phyloP scores from a whole-genome alignment of 352 stramenopile genomes.

The Phytopythium vexans region DNA sequence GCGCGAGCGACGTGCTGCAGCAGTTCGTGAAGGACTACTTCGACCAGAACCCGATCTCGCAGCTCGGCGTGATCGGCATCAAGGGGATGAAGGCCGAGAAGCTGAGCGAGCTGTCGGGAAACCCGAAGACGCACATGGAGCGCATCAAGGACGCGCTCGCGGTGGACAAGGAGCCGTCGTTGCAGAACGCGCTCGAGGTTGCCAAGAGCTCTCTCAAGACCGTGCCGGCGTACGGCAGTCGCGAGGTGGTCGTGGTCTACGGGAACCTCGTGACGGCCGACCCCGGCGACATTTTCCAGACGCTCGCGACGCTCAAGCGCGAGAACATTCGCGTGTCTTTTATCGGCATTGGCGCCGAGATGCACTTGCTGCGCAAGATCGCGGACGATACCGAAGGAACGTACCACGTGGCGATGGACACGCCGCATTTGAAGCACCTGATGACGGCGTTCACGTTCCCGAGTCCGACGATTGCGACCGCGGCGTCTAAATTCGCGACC shows the following conservation, averaged over 20 bases:
- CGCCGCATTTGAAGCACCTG: slow-evolving; percentile 89
- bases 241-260: slow-evolving; percentile 93
- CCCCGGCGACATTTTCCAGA: slow-evolving; percentile 94
- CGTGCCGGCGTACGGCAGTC: slow-evolving; percentile 80
- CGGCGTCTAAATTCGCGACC: slow-evolving; percentile 61
- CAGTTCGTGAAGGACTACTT: slow-evolving; percentile 92
- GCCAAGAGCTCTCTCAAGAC: slow-evolving; percentile 90
- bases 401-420: slow-evolving; percentile 94
- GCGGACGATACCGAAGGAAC: slow-evolving; percentile 91
- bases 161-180: slow-evolving; percentile 84
- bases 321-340: slow-evolving; percentile 92
- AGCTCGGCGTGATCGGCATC: slow-evolving; percentile 89
- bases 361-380: slow-evolving; percentile 86
- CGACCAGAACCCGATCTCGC: slow-evolving; percentile 93
- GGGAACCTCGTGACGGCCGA: slow-evolving; percentile 95
- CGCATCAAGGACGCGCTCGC: slow-evolving; percentile 60
- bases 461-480: slow-evolving; percentile 82
- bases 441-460: slow-evolving; percentile 94
- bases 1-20: slow-evolving; percentile 64
- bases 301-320: slow-evolving; percentile 87
- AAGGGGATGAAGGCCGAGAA: slow-evolving; percentile 90
- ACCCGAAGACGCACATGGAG: slow-evolving; percentile 84
- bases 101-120: slow-evolving; percentile 88
- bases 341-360: slow-evolving; percentile 93
- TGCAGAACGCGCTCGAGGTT: slow-evolving; percentile 91